Percentiles rank a stretch among this genome's conserved stretches.
Conservation (phyloP, 768 basidiomycete species). For the Podaxis pistillaris region DNA sequence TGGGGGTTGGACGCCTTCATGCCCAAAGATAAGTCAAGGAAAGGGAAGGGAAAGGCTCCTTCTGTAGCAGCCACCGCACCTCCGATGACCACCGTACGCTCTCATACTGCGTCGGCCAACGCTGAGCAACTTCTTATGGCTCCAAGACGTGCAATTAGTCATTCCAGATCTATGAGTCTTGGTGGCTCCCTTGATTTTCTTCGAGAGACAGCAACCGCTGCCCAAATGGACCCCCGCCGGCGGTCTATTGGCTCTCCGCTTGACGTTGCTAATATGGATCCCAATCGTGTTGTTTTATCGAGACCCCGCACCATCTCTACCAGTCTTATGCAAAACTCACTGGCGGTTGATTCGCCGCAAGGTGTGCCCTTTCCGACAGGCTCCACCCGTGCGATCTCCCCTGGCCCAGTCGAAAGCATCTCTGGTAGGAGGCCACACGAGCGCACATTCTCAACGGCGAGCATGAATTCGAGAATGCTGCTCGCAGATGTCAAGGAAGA, state of each 20-base stretch:
- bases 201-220: constrained; percentile 21
- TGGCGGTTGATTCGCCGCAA: not conserved
- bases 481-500: constrained; percentile 37
- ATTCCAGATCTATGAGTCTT: constrained; percentile 63
- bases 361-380: constrained; percentile 62
- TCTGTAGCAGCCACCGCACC: constrained; percentile 21
- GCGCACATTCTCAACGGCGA: constrained; percentile 50
- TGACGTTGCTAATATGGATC: constrained; percentile 48
- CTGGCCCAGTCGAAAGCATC: constrained; percentile 22
- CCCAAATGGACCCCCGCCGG: constrained; percentile 33
- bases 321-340: constrained; percentile 32
- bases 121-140: constrained; percentile 32
- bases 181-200: constrained; percentile 55
- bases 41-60: constrained; percentile 43
- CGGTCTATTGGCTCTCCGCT: constrained; percentile 59
- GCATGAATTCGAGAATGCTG: constrained; percentile 46
- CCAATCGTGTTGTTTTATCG: constrained; percentile 36
- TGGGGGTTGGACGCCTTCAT: constrained; percentile 84
- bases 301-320: constrained; percentile 54
- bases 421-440: constrained; percentile 29
- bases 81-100: constrained; percentile 38
- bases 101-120: constrained; percentile 41
- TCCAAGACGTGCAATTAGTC: constrained; percentile 38
- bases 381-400: constrained; percentile 51
- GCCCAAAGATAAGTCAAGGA: constrained; percentile 59